Base-by-base conservation (phyloP, 2,329 filamentous ascomycete genomes). In the Amesomyces nigricolor region DNA sequence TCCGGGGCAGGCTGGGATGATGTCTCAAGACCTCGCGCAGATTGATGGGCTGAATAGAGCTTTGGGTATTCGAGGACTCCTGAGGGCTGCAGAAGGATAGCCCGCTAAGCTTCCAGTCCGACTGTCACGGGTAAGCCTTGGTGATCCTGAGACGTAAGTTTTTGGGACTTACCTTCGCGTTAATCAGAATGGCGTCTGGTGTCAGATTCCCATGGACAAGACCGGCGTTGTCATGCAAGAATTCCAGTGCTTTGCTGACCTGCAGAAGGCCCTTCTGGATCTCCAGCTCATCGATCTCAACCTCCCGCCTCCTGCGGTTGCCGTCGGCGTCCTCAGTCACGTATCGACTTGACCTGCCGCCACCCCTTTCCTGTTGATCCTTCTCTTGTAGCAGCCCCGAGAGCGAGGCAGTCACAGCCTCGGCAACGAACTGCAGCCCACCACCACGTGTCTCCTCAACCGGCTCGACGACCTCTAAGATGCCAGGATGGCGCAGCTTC, bases 101-200 rank as follows among this genome's bases (percentile, higher is more conserved):
- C n/a, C 92, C 94, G 64, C 91, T 92, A 58, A 99, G 89, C 70
- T 99, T 99, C 94, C 94, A 99, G 71, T 99, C 94, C 47, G 89
- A 95, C 86, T 89, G 65, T 65, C 59, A 59, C 16, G 46, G 17
- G 67, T 71, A 61, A 71, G 70, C 10, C 22, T 5, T 49, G 43
- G 47, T 37, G 30, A 48, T 46, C 16, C 5, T 22, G n/a, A n/a
- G 8, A 44, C 14, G 22, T 19, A 2, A 39, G 30, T 8, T 22
- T 14, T 1, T 8, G 11, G 44, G 29, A 50, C 79, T 59, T 74
- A 82, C 86, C 82, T 99, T 99, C 40, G 89, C 83, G 72, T 99
- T 99, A 71, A 99, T 84, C 62, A 96, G 87, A 61, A 99, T 85
- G 16, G 91, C 89, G 61, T 97, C 92, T 0, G 94, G 94, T 0